Evolutionary conservation across 2,329 filamentous ascomycete genomes (phyloP), one percentile per base, ranked within the genome.

Genomic region (Microdochium paspali): DNA sequence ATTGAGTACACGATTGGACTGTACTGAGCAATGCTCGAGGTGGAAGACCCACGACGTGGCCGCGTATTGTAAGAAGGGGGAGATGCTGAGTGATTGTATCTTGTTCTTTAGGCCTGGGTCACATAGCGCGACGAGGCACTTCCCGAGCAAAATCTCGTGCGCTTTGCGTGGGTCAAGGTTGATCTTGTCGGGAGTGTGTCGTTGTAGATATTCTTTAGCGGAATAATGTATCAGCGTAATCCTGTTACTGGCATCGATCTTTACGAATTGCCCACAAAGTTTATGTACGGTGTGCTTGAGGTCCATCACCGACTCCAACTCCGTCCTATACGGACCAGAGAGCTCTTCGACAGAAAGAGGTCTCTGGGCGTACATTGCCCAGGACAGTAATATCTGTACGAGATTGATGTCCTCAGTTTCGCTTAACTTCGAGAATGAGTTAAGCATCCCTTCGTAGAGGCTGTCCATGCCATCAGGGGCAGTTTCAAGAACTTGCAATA

Each of bases 31-130:
- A 1, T 31, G 7, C 10, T 53, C 49, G 3, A 59, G 48, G 45
- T 59, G 57, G 15, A 48, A 47, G 7, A 47, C 40, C 57, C 57
- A 59, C 9, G 49, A 54, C 12, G 49, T 51, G 10, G 53, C 49
- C 3, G 55, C 53, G 39, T 59, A 59, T 3, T 25, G 44, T 2
- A 57, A 45, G 40, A 54, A 55, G 12, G 20, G 28, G 1, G 49
- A 48, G 3, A 49, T 39, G 12, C 49, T 47, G 15, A 32, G 44
- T 15, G 47, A 21, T 10, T 49, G 42, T 9, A 56, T 31, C 32
- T 51, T 52, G 13, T 20, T 35, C 3, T 49, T 50, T 24, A 59
- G 51, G 23, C 42, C 46, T 20, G 46, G 46, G 35, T 54, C 49
- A 40, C 52, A 51, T 15, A 58, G 50, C 18, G 47, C 45, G 13